Evolutionary conservation across 2,329 filamentous ascomycete genomes (phyloP), one percentile per base, ranked within the genome.

Genomic region (Aspergillus fijiensis): DNA sequence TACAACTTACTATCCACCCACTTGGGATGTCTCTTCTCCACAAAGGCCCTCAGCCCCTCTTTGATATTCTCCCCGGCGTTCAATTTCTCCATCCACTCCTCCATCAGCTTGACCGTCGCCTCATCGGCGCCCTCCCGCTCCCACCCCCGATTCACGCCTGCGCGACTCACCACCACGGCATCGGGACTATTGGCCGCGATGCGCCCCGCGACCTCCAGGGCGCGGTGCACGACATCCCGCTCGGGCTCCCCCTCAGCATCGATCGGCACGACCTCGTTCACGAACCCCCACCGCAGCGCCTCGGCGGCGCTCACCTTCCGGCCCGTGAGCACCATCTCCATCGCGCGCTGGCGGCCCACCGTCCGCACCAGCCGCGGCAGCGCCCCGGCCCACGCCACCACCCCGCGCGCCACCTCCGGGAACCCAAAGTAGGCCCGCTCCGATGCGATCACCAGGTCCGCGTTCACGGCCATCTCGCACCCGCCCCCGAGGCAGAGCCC

Each of bases 401-500:
- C 88, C 4, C 90, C 89, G 51, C 87, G 82, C 67, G 83, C 85
- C 4, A 89, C 88, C 76, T 92, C 90, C 0, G 90, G 89, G 7
- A 93, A 80, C 1, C 82, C 86, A 69, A 94, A 92, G 23, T 76
- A 79, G 0, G 89, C 87, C 12, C 61, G 60, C 11, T 76, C 68
- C 1, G 68, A 69, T 4, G 89, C 89, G 33, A 93, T 74, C 2
- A 91, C 82, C 58, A 93, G 74, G 76, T 94, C 90, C 58, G 82
- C 83, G 74, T 92, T 91, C 59, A 89, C 79, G 19, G 86, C 83
- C 77, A 92, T 91, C 78, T 94, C 90, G 75, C 89, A 86, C 1
- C 89, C 90, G 48, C 90, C 90, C 48, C 90, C 90, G 45, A 90
- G 82, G 59, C 88, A 90, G 14, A 90, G 78, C 1, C 90, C 90